Conservation (phyloP, 495 filamentous ascomycete genomes). For the Rhypophila decipiens region DNA sequence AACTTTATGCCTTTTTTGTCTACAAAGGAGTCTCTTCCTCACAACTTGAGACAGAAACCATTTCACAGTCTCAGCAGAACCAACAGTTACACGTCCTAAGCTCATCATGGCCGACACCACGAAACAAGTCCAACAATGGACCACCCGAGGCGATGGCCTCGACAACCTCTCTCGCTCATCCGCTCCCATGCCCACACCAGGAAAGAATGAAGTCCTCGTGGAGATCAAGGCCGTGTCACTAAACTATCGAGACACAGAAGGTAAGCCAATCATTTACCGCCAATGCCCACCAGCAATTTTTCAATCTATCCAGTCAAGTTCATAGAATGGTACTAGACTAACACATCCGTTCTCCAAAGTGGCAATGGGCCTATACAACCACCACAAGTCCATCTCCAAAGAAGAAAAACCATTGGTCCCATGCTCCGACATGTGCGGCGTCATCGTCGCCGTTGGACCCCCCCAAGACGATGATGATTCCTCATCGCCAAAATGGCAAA, state of each 20-base stretch:
- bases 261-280: not conserved
- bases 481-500: slow-evolving; percentile 16
- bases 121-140: not conserved
- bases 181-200: slow-evolving; percentile 34
- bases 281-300: not conserved
- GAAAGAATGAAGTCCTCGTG: slow-evolving; percentile 49
- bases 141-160: slow-evolving; percentile 29
- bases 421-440: slow-evolving; percentile 40
- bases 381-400: slow-evolving; percentile 39
- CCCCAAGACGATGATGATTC: not conserved
- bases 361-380: slow-evolving; percentile 49
- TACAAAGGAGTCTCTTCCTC: too few species aligned
- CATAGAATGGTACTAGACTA: not conserved
- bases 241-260: slow-evolving; percentile 54
- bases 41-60: too few species aligned
- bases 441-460: slow-evolving; percentile 25
- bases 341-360: slow-evolving; percentile 26
- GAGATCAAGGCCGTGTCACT: slow-evolving; percentile 48
- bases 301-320: not conserved
- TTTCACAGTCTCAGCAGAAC: too few species aligned
- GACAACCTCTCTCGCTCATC: slow-evolving; percentile 38
- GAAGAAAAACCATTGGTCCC: slow-evolving; percentile 25
- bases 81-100: too few species aligned
- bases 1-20: too few species aligned
- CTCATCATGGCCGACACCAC: not conserved